phyloP scores from a whole-genome alignment of 352 stramenopile species.

The Globisporangium iwayamae region DNA sequence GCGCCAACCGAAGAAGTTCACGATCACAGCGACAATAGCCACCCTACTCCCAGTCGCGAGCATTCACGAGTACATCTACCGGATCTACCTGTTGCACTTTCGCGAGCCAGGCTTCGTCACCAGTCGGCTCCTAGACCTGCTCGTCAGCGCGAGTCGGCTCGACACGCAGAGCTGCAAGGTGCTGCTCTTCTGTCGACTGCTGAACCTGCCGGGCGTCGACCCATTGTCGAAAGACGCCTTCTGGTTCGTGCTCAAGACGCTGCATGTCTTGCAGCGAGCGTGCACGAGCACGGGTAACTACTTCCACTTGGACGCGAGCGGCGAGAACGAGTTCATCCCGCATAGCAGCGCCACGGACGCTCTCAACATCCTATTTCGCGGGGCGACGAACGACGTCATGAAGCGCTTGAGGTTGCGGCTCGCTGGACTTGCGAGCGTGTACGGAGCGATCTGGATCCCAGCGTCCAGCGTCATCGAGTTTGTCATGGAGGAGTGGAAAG shows the following conservation, averaged over 20 bases:
- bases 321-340: constrained; percentile 46
- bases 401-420: constrained; percentile 42
- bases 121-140: constrained; percentile 37
- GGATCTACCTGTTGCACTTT: constrained; percentile 50
- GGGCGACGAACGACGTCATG: constrained; percentile 31
- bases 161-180: constrained; percentile 64
- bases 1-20: constrained; percentile 18
- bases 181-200: constrained; percentile 39
- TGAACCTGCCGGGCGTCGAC: constrained; percentile 36
- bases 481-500: constrained; percentile 47
- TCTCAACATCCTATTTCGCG: constrained; percentile 29
- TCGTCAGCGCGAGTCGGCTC: constrained; percentile 38
- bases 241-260: constrained; percentile 50
- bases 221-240: constrained; percentile 34
- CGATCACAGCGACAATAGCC: constrained; percentile 2
- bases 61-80: constrained; percentile 45
- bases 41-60: constrained; percentile 22
- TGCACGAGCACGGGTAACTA: constrained; percentile 37
- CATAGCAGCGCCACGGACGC: constrained; percentile 42
- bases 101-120: constrained; percentile 33
- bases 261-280: constrained; percentile 40
- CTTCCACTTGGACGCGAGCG: constrained; percentile 39
- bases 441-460: constrained; percentile 51
- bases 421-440: constrained; percentile 41
- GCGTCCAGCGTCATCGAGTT: constrained; percentile 43